Conservation (phyloP, 352 stramenopile species). For the Phytophthora constricta region DNA sequence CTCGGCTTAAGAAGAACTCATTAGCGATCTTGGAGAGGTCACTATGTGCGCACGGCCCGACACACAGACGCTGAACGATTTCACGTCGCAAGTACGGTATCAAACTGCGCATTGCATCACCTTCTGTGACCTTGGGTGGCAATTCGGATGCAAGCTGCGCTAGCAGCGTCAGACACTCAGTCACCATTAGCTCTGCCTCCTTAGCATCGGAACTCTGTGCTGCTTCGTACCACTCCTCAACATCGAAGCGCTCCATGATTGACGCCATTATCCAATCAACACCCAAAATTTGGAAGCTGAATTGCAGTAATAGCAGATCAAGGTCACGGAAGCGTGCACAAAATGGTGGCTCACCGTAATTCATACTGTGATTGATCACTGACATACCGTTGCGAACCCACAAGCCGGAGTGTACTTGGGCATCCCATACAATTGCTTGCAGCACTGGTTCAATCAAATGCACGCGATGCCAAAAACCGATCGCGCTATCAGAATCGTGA, state of each 20-base stretch:
- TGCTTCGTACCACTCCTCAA: constrained; percentile 63
- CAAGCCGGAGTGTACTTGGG: constrained; percentile 82
- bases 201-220: constrained; percentile 50
- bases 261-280: constrained; percentile 83
- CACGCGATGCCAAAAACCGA: constrained; percentile 85
- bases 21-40: constrained; percentile 87
- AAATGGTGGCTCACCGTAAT: constrained; percentile 89
- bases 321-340: constrained; percentile 85
- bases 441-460: constrained; percentile 81
- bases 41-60: constrained; percentile 82
- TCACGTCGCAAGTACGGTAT: constrained; percentile 75
- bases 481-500: constrained; percentile 56
- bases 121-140: constrained; percentile 58
- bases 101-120: constrained; percentile 63
- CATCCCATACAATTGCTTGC: constrained; percentile 88
- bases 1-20: constrained; percentile 80
- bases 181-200: constrained; percentile 77
- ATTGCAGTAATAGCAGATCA: constrained; percentile 83
- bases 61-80: constrained; percentile 83
- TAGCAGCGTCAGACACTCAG: constrained; percentile 79
- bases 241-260: constrained; percentile 75
- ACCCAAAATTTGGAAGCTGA: constrained; percentile 72
- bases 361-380: constrained; percentile 90
- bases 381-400: constrained; percentile 88
- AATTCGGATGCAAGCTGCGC: constrained; percentile 83